phyloP scores from a whole-genome alignment of 192 early-diverging fungal genomes.

The Dissophora globulifera region DNA sequence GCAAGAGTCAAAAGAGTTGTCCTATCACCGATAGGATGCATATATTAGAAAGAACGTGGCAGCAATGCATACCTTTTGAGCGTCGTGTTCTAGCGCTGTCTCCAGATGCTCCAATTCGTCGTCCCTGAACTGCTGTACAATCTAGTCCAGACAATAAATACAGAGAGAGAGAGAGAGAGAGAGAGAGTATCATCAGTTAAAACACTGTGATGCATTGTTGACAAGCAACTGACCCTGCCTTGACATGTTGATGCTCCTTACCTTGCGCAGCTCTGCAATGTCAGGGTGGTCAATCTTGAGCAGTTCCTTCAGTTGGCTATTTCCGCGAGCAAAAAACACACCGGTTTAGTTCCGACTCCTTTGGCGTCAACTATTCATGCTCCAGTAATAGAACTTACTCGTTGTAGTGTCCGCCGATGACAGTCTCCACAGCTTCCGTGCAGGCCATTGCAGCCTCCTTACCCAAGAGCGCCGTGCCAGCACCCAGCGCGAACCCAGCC shows the following conservation, averaged over 20 bases:
- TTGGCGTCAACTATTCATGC: too few relatives aligned
- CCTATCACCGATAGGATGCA: too few relatives aligned
- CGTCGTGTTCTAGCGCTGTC: conserved; percentile 88
- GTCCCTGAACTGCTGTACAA: conserved; percentile 89
- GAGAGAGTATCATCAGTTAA: too few relatives aligned
- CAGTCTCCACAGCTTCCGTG: conserved; percentile 97
- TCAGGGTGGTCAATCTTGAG: conserved; percentile 73
- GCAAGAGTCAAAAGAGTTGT: too few relatives aligned
- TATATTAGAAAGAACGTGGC: too few relatives aligned
- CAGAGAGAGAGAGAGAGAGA: neutral
- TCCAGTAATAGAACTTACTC: too few relatives aligned
- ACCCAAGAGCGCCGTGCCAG: conserved; percentile 88
- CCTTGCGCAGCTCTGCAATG: conserved; percentile 67
- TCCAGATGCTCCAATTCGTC: conserved; percentile 96
- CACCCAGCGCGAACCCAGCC: conserved; percentile 88
- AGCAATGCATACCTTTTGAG: conserved; percentile 63
- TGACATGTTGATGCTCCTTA: too few relatives aligned
- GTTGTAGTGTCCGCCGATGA: conserved; percentile 96
- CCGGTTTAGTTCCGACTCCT: too few relatives aligned
- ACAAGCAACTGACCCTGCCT: too few relatives aligned
- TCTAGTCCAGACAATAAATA: conserved; percentile 44
- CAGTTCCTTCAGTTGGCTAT: conserved; percentile 84
- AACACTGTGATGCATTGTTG: too few relatives aligned
- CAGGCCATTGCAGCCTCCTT: conserved; percentile 98
- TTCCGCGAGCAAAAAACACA: conserved; percentile 1